Conservation (phyloP, 495 filamentous ascomycete species). For the Terfezia boudieri region DNA sequence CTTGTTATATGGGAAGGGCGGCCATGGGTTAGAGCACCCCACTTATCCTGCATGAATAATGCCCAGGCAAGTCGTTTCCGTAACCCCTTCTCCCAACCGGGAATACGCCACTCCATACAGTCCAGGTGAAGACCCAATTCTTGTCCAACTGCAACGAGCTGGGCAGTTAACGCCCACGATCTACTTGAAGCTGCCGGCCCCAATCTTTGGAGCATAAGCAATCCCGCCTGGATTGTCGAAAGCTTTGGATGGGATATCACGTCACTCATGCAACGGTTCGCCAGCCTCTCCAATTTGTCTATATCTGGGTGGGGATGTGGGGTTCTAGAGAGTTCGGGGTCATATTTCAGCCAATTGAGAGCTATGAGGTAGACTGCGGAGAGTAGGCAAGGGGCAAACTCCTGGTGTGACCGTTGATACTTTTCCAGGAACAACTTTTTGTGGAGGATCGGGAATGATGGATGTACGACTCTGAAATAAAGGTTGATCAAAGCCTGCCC, state of each 20-base stretch:
- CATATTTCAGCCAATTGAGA: slow-evolving; percentile 70
- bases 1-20: slow-evolving; percentile 63
- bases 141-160: slow-evolving; percentile 58
- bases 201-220: slow-evolving; percentile 72
- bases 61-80: slow-evolving; percentile 77
- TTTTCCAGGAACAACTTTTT: slow-evolving; percentile 73
- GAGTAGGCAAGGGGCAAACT: slow-evolving; percentile 63
- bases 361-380: slow-evolving; percentile 80
- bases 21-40: slow-evolving; percentile 69
- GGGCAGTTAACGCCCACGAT: slow-evolving; percentile 66
- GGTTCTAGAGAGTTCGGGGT: slow-evolving; percentile 33
- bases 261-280: slow-evolving; percentile 46
- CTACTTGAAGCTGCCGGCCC: slow-evolving; percentile 21
- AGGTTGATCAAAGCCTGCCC: slow-evolving; percentile 61
- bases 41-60: slow-evolving; percentile 83
- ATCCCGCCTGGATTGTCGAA: slow-evolving; percentile 80
- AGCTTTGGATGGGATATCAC: slow-evolving; percentile 69
- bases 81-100: slow-evolving; percentile 62
- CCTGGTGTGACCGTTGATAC: slow-evolving; percentile 48
- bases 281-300: slow-evolving; percentile 50
- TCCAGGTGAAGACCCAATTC: slow-evolving; percentile 74
- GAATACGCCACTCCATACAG: slow-evolving; percentile 71
- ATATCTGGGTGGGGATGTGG: slow-evolving; percentile 47
- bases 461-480: slow-evolving; percentile 75
- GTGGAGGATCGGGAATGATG: slow-evolving; percentile 72